Percentiles rank a stretch among this genome's conserved stretches.
Evolutionary conservation across 768 basidiomycete genomes (phyloP).

Genomic region (Sarcodon aspratus): DNA sequence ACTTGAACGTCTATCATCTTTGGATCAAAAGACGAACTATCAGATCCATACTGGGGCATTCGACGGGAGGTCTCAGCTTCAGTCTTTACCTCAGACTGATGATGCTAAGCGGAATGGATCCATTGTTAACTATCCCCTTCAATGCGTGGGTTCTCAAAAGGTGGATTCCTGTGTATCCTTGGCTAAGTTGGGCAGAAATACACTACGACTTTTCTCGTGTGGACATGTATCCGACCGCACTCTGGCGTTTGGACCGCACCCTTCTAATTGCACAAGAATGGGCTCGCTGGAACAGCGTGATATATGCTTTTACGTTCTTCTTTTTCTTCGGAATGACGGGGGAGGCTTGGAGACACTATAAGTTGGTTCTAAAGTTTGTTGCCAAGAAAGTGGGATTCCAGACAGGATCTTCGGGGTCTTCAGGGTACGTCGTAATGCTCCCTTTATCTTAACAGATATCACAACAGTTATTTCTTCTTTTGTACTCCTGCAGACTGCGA

Average conservation of each 20-base stretch:
- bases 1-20: constrained; percentile 21
- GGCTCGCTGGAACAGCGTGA: not conserved
- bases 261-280: constrained; percentile 2
- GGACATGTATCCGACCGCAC: constrained; percentile 7
- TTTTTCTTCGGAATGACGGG: not conserved
- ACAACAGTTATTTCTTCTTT: too few species aligned
- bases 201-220: constrained; percentile 21
- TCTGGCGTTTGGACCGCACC: constrained; percentile 5
- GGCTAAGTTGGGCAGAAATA: constrained; percentile 24
- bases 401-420: too few species aligned
- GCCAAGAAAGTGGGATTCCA: too few species aligned
- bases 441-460: too few species aligned
- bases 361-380: too few species aligned
- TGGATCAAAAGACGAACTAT: constrained; percentile 23
- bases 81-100: constrained; percentile 28
- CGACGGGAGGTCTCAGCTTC: constrained; percentile 15
- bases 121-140: constrained; percentile 13
- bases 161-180: constrained; percentile 14
- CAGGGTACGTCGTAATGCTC: too few species aligned
- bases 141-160: constrained; percentile 12
- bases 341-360: not conserved
- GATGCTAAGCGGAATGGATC: constrained; percentile 15
- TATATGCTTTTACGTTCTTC: not conserved
- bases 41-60: constrained; percentile 4
- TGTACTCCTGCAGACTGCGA: too few species aligned